Base-by-base conservation (phyloP, 2,329 filamentous ascomycete genomes). In the Lachnellula occidentalis region DNA sequence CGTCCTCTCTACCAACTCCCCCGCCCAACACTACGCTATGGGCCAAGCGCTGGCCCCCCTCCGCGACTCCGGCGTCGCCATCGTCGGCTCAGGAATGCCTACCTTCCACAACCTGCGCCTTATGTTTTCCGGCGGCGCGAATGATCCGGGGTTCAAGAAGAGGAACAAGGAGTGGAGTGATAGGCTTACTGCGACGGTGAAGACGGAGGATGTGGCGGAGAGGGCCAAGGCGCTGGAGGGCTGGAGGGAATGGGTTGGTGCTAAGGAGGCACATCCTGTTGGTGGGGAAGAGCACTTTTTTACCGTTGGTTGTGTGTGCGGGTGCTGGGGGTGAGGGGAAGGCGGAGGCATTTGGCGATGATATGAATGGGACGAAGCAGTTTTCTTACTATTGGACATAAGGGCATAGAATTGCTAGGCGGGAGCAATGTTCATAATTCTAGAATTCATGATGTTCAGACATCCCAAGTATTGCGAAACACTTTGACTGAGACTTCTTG, bases 71-170 rank as follows among this genome's bases (percentile, higher is more conserved):
- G 81, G 81, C 17, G 76, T 90, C 50, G 75, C 86, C 48, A 83
- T 91, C 56, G 80, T 91, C 45, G 81, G 80, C 22, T 86, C 85
- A 0, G 87, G 87, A 11, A 90, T 90, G 86, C 57, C 63, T 1
- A 85, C 86, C 0, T 87, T 88, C 21, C 86, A 88, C 63, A 88
- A 88, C 61, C 72, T 88, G 36, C 75, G 80, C 1, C 81, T 87
- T 59, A 73, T 74, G 62, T 63, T 63, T 49, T 57, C 54, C 64
- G 65, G 8, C 63, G 62, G 9, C 77, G 80, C 0, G 58, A 83
- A 62, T 78, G 82, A 11, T 86, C 86, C 63, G 71, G 79, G 1
- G 74, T 76, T 36, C 80, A 76, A 41, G 76, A 86, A 50, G 73
- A 78, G 53, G 76, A 81, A 14, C 68, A 87, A 46, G 77, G 80